Base-by-base conservation (phyloP, 2,329 filamentous ascomycete species). In the Beauveria brongniartii region DNA sequence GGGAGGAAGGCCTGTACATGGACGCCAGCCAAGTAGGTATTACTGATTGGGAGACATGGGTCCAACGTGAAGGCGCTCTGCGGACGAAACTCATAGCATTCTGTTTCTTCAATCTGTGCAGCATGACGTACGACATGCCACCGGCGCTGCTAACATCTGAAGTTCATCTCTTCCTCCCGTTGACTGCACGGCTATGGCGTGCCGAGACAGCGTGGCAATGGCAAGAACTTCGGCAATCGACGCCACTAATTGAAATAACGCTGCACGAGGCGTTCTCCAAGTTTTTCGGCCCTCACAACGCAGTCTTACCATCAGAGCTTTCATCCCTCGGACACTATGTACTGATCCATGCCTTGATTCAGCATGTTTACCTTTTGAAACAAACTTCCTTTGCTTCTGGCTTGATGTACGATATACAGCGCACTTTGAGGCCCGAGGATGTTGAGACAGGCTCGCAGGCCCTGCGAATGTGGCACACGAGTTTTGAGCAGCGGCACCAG, bases 341-440 rank as follows among this genome's bases (percentile, higher is more conserved):
- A 8, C 76, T 91, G 40, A 87, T 91, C 3, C 87, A 90, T 67
- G 87, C 86, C 3, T 70, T 91, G 26, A 80, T 90, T 12, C 88
- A 91, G 66, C 86, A 90, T 63, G 86, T 91, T 18, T 90, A 87
- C 69, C 77, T 90, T 43, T 71, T 89, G 24, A 87, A 88, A 66
- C 83, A 88, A 67, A 84, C 83, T 0, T 82, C 80, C 0, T 79
- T 85, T 54, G 77, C 77, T 2, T 71, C 76, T 1, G 74, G 77
- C 0, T 75, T 78, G 2, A 75, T 77, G 1, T 83, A 80, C 59
- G 80, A 80, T 22, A 72, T 76, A 2, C 78, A 81, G 41, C 74
- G 80, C 30, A 80, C 77, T 0, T 68, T 85, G 63, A 79, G 80
- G 51, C 73, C 76, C 0, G 80, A 84, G 50, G 82, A 85, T 61